These are phyloP conservation scores for Ilyonectria robusta DNA, from an alignment of 2,329 filamentous ascomycete genomes.

Conservation along the genomic window DNA sequence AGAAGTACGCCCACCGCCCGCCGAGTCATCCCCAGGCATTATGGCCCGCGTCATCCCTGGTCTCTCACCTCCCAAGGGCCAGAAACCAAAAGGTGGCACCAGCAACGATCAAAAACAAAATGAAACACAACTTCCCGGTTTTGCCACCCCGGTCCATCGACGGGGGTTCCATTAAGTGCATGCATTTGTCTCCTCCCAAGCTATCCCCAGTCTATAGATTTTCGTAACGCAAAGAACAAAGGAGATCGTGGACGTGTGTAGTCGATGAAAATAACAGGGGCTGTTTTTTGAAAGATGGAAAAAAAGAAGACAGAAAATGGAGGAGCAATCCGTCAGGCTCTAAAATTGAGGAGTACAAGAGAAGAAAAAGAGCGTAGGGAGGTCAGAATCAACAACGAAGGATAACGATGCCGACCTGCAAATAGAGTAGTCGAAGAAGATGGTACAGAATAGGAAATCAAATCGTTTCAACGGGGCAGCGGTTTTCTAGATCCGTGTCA, in stretches of 20 bases:
- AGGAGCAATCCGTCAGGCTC: constrained; percentile 28
- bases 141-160: constrained; percentile 40
- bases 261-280: constrained; percentile 34
- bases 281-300: neutral
- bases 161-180: constrained; percentile 46
- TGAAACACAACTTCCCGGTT: constrained; percentile 42
- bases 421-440: constrained; percentile 41
- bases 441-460: constrained; percentile 38
- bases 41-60: constrained; percentile 12
- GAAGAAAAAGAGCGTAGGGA: constrained; percentile 40
- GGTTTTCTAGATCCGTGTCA: constrained; percentile 41
- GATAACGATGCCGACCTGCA: constrained; percentile 40
- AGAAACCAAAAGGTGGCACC: constrained; percentile 16
- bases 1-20: constrained; percentile 14
- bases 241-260: constrained; percentile 45
- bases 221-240: constrained; percentile 45
- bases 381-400: constrained; percentile 38
- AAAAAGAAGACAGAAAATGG: constrained; percentile 34
- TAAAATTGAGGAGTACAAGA: constrained; percentile 15
- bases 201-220: constrained; percentile 45
- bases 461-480: constrained; percentile 37
- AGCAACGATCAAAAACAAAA: constrained; percentile 31
- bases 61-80: constrained; percentile 10
- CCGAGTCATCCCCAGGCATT: constrained; percentile 7
- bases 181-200: constrained; percentile 47